A percentile compares a stretch with the other conserved stretches of the same genome.
phyloP scores from a whole-genome alignment of 139 green algal species.

The Picochlorum sp. region DNA sequence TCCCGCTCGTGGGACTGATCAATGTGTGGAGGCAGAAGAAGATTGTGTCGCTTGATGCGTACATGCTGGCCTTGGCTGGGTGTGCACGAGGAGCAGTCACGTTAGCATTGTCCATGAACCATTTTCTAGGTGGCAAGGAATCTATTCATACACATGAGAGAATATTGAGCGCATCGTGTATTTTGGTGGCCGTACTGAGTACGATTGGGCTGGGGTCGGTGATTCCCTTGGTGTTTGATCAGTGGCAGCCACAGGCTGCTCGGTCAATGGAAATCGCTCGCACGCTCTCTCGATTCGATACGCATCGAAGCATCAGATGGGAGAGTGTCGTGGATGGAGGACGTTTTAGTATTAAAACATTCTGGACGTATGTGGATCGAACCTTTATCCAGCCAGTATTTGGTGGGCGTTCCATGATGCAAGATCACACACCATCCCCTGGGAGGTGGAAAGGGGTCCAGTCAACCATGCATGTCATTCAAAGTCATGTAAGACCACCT shows the following conservation, averaged over 20 bases:
- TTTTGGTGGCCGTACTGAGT: neutral
- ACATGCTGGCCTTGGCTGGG: neutral
- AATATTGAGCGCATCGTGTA: slow-evolving; percentile 5
- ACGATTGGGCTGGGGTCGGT: neutral
- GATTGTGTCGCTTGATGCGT: neutral
- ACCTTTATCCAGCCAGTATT: neutral
- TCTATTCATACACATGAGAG: neutral
- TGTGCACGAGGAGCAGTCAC: slow-evolving; percentile 8
- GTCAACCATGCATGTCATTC: neutral
- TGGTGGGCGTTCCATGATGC: neutral
- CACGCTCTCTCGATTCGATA: neutral
- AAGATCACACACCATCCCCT: neutral
- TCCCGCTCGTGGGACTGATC: neutral
- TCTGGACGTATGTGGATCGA: neutral
- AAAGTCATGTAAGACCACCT: neutral
- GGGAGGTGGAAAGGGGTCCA: slow-evolving; percentile 1
- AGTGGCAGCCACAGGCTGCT: neutral
- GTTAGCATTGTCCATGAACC: slow-evolving; percentile 8
- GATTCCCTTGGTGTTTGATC: slow-evolving; percentile 2
- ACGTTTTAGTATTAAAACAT: neutral
- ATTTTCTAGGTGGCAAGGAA: slow-evolving; percentile 8
- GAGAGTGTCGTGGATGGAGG: too few relatives aligned
- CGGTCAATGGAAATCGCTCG: neutral
- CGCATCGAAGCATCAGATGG: neutral
- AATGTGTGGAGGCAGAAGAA: neutral